Conservation (phyloP, 2,329 filamentous ascomycete genomes). For the Phaeosphaeriaceae sp. region DNA sequence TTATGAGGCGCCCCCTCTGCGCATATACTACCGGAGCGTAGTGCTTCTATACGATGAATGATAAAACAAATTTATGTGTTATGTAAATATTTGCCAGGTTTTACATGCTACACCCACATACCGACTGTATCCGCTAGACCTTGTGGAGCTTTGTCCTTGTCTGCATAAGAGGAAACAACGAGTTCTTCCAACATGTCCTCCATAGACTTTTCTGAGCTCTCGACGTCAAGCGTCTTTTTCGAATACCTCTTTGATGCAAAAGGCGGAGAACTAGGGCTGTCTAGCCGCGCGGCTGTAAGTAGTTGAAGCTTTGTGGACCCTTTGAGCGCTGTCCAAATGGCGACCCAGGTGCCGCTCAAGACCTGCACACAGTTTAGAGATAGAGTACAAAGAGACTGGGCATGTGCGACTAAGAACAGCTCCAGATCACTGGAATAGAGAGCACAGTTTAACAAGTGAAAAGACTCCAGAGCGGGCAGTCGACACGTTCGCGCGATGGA, state of each 20-base stretch:
- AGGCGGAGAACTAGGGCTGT: background rate
- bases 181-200: conserved; percentile 15
- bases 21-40: background rate
- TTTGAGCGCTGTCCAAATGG: conserved; percentile 15
- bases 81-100: too few species aligned
- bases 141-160: background rate
- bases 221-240: conserved; percentile 12
- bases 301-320: background rate
- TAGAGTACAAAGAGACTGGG: conserved; percentile 16
- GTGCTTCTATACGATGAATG: too few species aligned
- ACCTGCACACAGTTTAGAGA: conserved; percentile 19
- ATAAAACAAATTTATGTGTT: too few species aligned
- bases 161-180: background rate
- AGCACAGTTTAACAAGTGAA: conserved; percentile 25
- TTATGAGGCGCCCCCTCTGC: too few species aligned
- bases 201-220: conserved; percentile 6
- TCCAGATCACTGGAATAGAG: conserved; percentile 22
- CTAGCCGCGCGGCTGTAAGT: background rate
- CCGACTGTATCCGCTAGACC: background rate
- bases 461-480: conserved; percentile 13
- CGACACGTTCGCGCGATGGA: conserved; percentile 19
- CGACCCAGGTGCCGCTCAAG: conserved; percentile 23
- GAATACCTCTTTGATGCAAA: conserved; percentile 8
- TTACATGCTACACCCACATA: background rate
- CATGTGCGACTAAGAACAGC: conserved; percentile 21